These are phyloP conservation scores for Solanum gandarillasii DNA, from an alignment of 257 asterid genomes.

Conservation along the genomic window DNA sequence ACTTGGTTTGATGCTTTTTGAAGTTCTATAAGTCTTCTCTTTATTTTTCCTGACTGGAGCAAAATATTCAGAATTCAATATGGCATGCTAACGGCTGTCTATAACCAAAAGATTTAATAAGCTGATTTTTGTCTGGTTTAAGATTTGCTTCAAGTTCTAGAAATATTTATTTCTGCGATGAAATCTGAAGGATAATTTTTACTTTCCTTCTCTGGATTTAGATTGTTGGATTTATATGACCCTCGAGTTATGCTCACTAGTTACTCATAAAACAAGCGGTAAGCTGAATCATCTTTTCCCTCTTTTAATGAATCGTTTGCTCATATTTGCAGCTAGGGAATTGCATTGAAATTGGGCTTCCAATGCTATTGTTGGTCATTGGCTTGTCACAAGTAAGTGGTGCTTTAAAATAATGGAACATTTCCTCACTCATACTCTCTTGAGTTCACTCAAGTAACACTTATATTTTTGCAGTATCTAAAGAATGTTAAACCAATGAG, in stretches of 20 bases:
- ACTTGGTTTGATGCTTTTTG: neutral
- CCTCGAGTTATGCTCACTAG: neutral
- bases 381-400: slow-evolving; percentile 79
- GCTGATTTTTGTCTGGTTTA: neutral
- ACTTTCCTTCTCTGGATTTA: neutral
- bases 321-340: slow-evolving; percentile 69
- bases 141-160: neutral
- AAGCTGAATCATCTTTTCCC: neutral
- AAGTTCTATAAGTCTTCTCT: neutral
- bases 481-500: slow-evolving; percentile 78
- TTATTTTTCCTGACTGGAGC: neutral
- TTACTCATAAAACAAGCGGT: neutral
- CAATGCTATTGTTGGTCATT: slow-evolving; percentile 74
- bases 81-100: neutral
- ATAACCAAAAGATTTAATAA: neutral
- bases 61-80: neutral
- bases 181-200: neutral
- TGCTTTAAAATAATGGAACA: neutral
- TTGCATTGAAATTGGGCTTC: slow-evolving; percentile 91
- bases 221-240: neutral
- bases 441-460: slow-evolving; percentile 15
- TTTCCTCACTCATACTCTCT: neutral
- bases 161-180: neutral
- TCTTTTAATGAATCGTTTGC: neutral
- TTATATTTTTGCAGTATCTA: slow-evolving; percentile 58